These are phyloP conservation scores for Gossypium longicalyx DNA, from an alignment of 345 rosid species.

Conservation along the genomic window DNA sequence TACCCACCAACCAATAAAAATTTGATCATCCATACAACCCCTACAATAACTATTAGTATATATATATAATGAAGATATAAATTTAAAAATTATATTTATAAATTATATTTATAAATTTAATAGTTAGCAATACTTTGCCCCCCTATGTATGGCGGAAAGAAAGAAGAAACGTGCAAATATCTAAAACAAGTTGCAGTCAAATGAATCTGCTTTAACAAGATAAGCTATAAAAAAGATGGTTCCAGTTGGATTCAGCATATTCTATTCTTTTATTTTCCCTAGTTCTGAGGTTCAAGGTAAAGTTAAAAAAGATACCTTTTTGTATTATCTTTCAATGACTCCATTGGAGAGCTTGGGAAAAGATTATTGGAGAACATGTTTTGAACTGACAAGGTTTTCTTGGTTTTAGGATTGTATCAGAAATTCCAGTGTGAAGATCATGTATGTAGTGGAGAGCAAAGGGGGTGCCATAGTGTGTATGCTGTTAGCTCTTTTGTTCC, in stretches of 20 bases:
- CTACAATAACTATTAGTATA: too few relatives aligned
- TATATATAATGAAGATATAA: too few relatives aligned
- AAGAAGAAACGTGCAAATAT: background rate
- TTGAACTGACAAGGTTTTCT: background rate
- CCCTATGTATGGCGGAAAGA: background rate
- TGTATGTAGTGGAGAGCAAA: conserved; percentile 76
- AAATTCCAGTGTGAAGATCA: conserved; percentile 19
- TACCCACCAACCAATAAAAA: background rate
- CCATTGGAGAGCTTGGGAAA: background rate
- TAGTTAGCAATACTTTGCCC: too few relatives aligned
- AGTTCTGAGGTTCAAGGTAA: background rate
- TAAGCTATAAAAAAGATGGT: background rate
- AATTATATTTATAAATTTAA: too few relatives aligned
- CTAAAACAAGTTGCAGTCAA: background rate
- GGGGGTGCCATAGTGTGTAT: conserved; percentile 80
- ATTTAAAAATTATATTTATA: too few relatives aligned
- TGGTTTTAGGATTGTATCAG: background rate
- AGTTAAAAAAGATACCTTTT: background rate
- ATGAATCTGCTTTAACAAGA: background rate
- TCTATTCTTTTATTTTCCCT: background rate
- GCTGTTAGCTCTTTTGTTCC: conserved; percentile 59
- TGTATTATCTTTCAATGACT: background rate
- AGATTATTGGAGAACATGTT: background rate
- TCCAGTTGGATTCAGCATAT: background rate
- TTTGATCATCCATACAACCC: too few relatives aligned